Base-by-base conservation (phyloP, 371 early-diverging fungal genomes). In the Gilbertella persicaria region DNA sequence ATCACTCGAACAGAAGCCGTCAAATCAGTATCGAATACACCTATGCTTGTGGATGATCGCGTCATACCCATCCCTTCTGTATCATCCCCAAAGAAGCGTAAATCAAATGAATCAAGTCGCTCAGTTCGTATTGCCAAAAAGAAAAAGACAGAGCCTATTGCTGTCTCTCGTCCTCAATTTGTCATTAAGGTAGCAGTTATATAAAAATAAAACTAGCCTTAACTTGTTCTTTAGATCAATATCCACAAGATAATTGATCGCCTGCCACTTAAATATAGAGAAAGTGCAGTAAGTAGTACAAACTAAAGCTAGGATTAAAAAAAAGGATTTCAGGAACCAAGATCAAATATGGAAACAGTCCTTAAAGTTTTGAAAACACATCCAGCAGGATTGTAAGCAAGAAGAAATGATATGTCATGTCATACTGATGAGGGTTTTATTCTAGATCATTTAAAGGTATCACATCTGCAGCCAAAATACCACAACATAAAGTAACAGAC, bases 221-320 rank as follows among this genome's bases (percentile, higher is more conserved):
- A n/a, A n/a, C n/a, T n/a, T n/a, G n/a, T n/a, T n/a, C n/a, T n/a
- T n/a, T n/a, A 70, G 70, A 55, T 55, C 7, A 50, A 66, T 52
- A 55, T 66, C 25, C 41, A 47, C 13, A 56, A 29, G 16, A 57
- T 66, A 17, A 60, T 62, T 21, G 57, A 66, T 17, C 16, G 55
- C 13, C 35, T 70, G 45, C 26, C 50, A 49, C 9, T 59, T 50
- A 42, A 52, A 55, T 40, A 60, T 55, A 26, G 21, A 23, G 23
- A 57, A 62, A 17, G 30, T 55, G 10, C 59, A 58, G 67, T 66
- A 61, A 58, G 62, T 58, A 1, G 36, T 43, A 20, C 29, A 26
- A 38, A 20, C 19, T 30, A 6, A n/a, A 29, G 13, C n/a, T n/a
- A n/a, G n/a, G n/a, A n/a, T n/a, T n/a, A n/a, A n/a, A n/a, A n/a